Evolutionary conservation across 768 basidiomycete genomes (phyloP), one percentile per base, ranked within the genome.

Genomic region (Strobilomyces dryophilus): DNA sequence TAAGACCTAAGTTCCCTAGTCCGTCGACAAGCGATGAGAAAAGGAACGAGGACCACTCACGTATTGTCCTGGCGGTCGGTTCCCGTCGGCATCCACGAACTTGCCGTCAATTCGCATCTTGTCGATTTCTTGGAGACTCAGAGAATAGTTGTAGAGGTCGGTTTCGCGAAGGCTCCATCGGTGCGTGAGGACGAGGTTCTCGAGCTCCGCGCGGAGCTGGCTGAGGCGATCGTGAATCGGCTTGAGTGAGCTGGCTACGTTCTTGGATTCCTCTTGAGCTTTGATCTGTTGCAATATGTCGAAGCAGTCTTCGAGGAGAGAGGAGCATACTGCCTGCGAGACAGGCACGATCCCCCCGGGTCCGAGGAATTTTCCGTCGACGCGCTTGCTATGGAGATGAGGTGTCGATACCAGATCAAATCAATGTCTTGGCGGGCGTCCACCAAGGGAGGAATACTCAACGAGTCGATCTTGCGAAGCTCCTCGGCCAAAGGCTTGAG

Each of bases 101-200:
- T 97, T 95, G 52, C 97, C 97, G 57, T 98, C 93, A 7, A 98
- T 83, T 21, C 97, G 76, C 93, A 98, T 93, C 71, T 89, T 87
- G 71, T 99, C 97, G 37, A 99, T 95, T 70, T 98, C 95, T 64
- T 94, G 87, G 56, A 99, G 73, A 67, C 91, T 91, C 49, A 93
- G 76, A 20, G 92, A 91, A 71, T 95, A 98, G 71, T 92, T 98
- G 79, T 83, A 93, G 20, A 95, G 74, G 62, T 95, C 93, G 1
- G 91, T 92, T 76, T 99, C 97, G 40, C 95, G 79, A 50, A 99
- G 74, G 55, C 87, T 98, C 97, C 97, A 99, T 34, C 97, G 85
- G 68, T 95, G 97, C 1, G 97, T 98, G 59, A 98, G 76, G 29
- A 89, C 91, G 60, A 99, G 75, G 57, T 87, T 84, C 73, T 99